Evolutionary conservation across 305 asterid genomes (phyloP).

Genomic region (Solanum aculeatissimum): DNA sequence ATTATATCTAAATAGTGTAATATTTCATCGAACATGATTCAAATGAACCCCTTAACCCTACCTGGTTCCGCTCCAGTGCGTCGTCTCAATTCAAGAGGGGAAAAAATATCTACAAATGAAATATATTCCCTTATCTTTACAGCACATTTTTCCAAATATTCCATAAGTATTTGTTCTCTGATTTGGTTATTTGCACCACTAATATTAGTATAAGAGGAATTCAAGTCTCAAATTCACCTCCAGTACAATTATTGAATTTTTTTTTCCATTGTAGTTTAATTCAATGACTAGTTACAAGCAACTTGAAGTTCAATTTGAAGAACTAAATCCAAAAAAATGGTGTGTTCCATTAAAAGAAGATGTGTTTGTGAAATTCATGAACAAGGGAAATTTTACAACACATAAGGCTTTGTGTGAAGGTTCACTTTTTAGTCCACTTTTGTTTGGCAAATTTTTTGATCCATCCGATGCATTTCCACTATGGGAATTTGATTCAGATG

Average conservation of each 20-base stretch:
- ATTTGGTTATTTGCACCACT: neutral
- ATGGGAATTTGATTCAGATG: conserved; percentile 66
- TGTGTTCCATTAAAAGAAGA: conserved; percentile 56
- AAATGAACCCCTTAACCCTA: too few species aligned
- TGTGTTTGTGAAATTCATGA: conserved; percentile 23
- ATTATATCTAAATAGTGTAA: too few species aligned
- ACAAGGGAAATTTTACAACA: conserved; percentile 21
- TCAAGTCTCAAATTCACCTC: neutral
- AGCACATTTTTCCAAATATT: conserved; percentile 6
- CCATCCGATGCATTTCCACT: conserved; percentile 84
- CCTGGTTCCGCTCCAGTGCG: too few species aligned
- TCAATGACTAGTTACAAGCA: conserved; percentile 30
- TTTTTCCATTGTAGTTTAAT: neutral
- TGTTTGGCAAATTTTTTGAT: conserved; percentile 83
- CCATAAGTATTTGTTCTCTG: conserved; percentile 24
- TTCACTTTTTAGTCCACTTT: conserved; percentile 52
- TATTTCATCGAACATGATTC: too few species aligned
- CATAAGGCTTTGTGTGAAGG: conserved; percentile 32
- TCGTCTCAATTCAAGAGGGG: neutral
- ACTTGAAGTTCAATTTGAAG: conserved; percentile 39
- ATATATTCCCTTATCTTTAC: conserved; percentile 18
- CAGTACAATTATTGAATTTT: neutral
- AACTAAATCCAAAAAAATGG: conserved; percentile 51
- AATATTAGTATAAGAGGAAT: neutral
- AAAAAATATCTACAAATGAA: neutral